These are phyloP conservation scores for Botrytis elliptica DNA, from an alignment of 2,329 filamentous ascomycete genomes.

Conservation along the genomic window DNA sequence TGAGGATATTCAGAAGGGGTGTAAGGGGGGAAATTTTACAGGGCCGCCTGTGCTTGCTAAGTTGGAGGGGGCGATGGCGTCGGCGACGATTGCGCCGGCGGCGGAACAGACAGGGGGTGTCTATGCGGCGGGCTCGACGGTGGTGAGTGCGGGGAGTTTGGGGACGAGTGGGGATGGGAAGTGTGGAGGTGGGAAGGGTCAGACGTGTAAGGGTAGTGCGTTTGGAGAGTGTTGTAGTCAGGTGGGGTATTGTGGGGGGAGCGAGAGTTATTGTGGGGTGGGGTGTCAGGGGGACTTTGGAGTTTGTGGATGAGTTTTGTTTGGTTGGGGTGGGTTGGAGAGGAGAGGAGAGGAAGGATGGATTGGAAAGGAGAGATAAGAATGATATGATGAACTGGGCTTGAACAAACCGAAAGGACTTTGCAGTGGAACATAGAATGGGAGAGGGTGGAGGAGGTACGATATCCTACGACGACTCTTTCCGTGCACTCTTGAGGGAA, in stretches of 20 bases:
- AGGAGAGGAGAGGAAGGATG: not conserved
- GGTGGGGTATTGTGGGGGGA: constrained; percentile 5
- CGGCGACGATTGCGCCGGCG: not conserved
- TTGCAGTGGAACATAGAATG: not conserved
- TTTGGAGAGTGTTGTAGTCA: constrained; percentile 18
- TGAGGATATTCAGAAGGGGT: constrained; percentile 46
- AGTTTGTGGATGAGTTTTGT: constrained; percentile 7
- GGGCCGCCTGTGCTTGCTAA: constrained; percentile 44
- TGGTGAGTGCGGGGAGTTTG: not conserved
- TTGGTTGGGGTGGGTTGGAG: not conserved
- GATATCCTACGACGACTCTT: not conserved
- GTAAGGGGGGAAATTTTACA: constrained; percentile 44
- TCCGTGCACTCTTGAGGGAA: not conserved
- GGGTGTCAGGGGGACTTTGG: constrained; percentile 15
- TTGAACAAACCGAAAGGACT: not conserved
- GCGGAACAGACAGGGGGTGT: not conserved
- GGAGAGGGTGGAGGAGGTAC: no score
- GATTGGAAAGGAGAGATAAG: not conserved
- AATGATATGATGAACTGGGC: not conserved
- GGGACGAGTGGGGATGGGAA: constrained; percentile 4
- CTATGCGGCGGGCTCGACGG: not conserved
- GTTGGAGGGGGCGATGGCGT: not conserved
- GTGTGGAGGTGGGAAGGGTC: constrained; percentile 5
- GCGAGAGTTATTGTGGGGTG: not conserved
- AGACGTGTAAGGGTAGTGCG: constrained; percentile 17